Conservation (phyloP, 2,329 filamentous ascomycete genomes). For the Verruconis gallopava region DNA sequence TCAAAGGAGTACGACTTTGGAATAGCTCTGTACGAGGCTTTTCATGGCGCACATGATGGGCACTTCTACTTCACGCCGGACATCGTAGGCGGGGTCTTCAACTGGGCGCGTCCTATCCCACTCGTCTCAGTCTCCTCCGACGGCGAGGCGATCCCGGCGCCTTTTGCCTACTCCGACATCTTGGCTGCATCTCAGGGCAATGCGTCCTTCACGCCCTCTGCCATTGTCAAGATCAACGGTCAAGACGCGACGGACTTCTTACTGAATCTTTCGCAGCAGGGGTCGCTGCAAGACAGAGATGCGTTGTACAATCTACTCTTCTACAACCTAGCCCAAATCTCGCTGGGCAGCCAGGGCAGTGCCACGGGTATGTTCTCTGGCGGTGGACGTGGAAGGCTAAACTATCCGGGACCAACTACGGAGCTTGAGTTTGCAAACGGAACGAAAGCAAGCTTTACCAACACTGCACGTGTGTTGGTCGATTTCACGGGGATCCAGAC, state of each 20-base stretch:
- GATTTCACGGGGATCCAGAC: slow-evolving; percentile 29
- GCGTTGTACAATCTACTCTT: too few species aligned
- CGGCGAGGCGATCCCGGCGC: slow-evolving; percentile 43
- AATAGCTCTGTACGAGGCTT: slow-evolving; percentile 39
- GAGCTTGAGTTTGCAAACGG: slow-evolving; percentile 35
- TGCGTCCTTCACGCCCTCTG: slow-evolving; percentile 31
- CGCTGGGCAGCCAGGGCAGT: slow-evolving; percentile 26
- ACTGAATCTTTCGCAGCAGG: not conserved
- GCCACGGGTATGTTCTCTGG: slow-evolving; percentile 33
- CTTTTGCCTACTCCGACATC: slow-evolving; percentile 41
- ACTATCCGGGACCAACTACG: slow-evolving; percentile 32
- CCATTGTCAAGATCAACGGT: slow-evolving; percentile 14
- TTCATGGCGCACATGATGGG: slow-evolving; percentile 48
- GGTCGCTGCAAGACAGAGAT: not conserved
- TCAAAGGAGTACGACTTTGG: slow-evolving; percentile 22
- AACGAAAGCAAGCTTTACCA: slow-evolving; percentile 26
- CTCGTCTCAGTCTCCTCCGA: slow-evolving; percentile 50
- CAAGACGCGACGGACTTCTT: not conserved
- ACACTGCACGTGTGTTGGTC: slow-evolving; percentile 31
- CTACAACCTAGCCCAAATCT: slow-evolving; percentile 32
- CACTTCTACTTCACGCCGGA: slow-evolving; percentile 48
- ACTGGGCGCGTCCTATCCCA: slow-evolving; percentile 34
- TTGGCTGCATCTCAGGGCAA: slow-evolving; percentile 29
- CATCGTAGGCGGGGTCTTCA: slow-evolving; percentile 38
- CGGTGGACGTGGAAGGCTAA: slow-evolving; percentile 28